Percentiles rank a stretch among this genome's conserved stretches.
These are phyloP conservation scores for Lepiota subincarnata DNA, from an alignment of 768 basidiomycete species.

Conservation along the genomic window DNA sequence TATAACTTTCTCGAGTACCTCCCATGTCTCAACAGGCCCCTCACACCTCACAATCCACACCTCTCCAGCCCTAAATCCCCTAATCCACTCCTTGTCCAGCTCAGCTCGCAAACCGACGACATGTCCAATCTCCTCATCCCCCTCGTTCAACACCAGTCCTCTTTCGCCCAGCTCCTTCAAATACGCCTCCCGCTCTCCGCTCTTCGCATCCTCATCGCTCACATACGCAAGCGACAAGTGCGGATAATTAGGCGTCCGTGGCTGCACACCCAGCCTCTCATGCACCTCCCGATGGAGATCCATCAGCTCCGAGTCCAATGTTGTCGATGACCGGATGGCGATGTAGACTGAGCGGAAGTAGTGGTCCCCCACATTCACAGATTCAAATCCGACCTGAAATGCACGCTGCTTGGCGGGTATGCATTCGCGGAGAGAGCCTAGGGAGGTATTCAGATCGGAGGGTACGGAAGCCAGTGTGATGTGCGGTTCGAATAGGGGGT, in stretches of 20 bases:
- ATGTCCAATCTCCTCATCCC: constrained; percentile 20
- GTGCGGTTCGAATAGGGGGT: constrained; percentile 63
- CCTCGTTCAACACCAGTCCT: constrained; percentile 18
- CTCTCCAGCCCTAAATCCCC: constrained; percentile 42
- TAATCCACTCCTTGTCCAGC: constrained; percentile 31
- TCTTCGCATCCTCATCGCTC: constrained; percentile 53
- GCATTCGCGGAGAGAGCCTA: constrained; percentile 19
- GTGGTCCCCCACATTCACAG: constrained; percentile 52
- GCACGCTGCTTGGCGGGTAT: constrained; percentile 10
- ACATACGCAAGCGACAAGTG: constrained; percentile 78
- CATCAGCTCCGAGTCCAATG: constrained; percentile 38
- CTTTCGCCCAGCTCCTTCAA: constrained; percentile 35
- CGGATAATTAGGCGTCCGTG: constrained; percentile 56
- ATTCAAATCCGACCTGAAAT: constrained; percentile 44
- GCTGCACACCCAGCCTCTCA: constrained; percentile 30
- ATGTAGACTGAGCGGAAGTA: constrained; percentile 74
- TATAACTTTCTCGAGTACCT: constrained; percentile 34
- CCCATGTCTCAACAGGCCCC: constrained; percentile 59
- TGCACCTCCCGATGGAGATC: constrained; percentile 48
- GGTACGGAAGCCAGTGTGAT: constrained; percentile 59
- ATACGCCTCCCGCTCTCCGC: constrained; percentile 46
- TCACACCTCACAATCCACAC: constrained; percentile 59
- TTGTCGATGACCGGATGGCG: constrained; percentile 27
- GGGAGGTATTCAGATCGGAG: constrained; percentile 19
- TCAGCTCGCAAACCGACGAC: constrained; percentile 31